Evolutionary conservation across 148 eudicot species (phyloP).

Genomic region (Heliosperma pusillum): DNA sequence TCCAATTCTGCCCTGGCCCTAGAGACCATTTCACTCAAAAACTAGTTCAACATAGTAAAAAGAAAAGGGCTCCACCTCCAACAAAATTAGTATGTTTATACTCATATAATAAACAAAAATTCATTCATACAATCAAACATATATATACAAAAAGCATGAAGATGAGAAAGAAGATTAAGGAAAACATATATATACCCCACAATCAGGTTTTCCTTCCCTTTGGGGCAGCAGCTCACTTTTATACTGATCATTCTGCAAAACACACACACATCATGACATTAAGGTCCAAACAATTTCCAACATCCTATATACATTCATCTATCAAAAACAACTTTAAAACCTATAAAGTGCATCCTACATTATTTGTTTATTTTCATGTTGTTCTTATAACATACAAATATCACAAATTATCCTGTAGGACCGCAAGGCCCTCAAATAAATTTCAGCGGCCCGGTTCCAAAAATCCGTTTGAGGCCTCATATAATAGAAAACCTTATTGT

Average conservation of each 20-base stretch:
- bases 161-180: neutral
- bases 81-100: neutral
- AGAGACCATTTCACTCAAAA: neutral
- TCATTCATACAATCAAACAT: neutral
- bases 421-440: too few species aligned
- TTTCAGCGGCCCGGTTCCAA: too few species aligned
- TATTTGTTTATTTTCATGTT: too few species aligned
- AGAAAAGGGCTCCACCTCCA: neutral
- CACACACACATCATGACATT: slow-evolving; percentile 2
- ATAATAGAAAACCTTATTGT: too few species aligned
- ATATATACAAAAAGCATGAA: neutral
- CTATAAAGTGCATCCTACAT: neutral
- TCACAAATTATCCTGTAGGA: too few species aligned
- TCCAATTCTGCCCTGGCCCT: neutral
- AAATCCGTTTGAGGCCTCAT: too few species aligned
- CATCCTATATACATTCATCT: neutral
- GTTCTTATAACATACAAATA: too few species aligned
- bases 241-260: slow-evolving; percentile 21
- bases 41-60: neutral
- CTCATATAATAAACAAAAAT: neutral
- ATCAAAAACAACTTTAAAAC: neutral
- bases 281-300: neutral
- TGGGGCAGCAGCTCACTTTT: slow-evolving; percentile 46
- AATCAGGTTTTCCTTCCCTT: slow-evolving; percentile 65
- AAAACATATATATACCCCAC: slow-evolving; percentile 46